These are phyloP conservation scores for Gelatoporia subvermispora DNA, from an alignment of 768 basidiomycete species.

Conservation along the genomic window DNA sequence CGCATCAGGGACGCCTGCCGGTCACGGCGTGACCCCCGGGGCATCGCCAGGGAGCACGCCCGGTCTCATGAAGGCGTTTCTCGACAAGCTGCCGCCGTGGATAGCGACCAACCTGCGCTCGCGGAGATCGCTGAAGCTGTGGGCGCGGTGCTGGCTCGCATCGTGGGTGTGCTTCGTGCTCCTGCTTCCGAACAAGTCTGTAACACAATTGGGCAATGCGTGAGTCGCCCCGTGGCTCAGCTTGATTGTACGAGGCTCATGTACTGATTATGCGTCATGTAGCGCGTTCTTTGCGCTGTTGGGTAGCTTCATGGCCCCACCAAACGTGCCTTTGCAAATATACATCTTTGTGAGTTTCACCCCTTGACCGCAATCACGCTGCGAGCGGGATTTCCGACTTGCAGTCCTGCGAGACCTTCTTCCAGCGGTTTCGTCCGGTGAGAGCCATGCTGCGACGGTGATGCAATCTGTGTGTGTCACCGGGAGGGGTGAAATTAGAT, in stretches of 20 bases:
- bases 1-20: no score
- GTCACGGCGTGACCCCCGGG: no score
- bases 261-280: neutral
- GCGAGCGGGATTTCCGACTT: no score
- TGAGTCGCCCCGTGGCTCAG: slow-evolving; percentile 19
- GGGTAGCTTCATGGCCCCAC: slow-evolving; percentile 40
- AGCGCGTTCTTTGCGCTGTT: slow-evolving; percentile 45
- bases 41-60: no score
- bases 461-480: no score
- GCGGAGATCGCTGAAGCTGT: slow-evolving; percentile 31
- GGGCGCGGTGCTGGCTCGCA: slow-evolving; percentile 38
- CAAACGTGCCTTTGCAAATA: slow-evolving; percentile 42
- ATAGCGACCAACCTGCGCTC: slow-evolving; percentile 31
- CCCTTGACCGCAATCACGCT: no score
- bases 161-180: slow-evolving; percentile 36
- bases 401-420: no score
- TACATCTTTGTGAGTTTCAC: slow-evolving; percentile 44
- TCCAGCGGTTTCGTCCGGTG: no score
- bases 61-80: slow-evolving; percentile 1
- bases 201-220: slow-evolving; percentile 36
- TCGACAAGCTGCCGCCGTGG: slow-evolving; percentile 36
- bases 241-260: neutral
- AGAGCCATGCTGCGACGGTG: no score
- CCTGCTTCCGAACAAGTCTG: slow-evolving; percentile 34
- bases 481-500: no score